phyloP scores from a whole-genome alignment of 257 asterid species.

The Solanum appendiculatum region DNA sequence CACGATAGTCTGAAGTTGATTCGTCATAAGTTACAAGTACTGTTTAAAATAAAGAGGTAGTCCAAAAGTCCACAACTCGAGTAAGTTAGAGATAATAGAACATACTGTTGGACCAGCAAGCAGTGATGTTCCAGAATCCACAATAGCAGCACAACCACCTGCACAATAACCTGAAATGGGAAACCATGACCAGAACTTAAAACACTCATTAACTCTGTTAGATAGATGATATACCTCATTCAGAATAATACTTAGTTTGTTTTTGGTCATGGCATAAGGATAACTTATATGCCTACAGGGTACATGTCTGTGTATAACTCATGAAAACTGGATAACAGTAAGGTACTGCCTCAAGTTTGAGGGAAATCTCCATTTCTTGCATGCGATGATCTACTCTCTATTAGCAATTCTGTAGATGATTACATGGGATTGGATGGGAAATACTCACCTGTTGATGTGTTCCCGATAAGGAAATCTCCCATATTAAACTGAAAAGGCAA shows the following conservation, averaged over 20 bases:
- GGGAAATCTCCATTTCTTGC: not conserved
- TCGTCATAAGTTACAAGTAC: not conserved
- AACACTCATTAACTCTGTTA: not conserved
- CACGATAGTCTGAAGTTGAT: slow-evolving; percentile 48
- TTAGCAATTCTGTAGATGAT: not conserved
- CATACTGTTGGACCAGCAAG: slow-evolving; percentile 90
- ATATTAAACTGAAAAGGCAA: slow-evolving; percentile 44
- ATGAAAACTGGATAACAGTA: not conserved
- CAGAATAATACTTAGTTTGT: not conserved
- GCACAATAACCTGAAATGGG: slow-evolving; percentile 55
- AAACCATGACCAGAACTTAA: not conserved
- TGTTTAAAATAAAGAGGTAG: not conserved
- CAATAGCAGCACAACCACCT: slow-evolving; percentile 89
- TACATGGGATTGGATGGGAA: not conserved
- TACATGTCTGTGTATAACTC: not conserved
- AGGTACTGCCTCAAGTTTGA: not conserved
- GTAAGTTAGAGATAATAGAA: not conserved
- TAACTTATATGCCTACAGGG: not conserved
- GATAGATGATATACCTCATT: not conserved
- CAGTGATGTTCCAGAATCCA: slow-evolving; percentile 94
- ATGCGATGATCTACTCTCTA: not conserved
- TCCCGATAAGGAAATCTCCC: slow-evolving; percentile 71
- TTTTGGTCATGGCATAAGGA: not conserved
- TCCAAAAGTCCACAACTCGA: not conserved
- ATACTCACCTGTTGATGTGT: slow-evolving; percentile 60